Base-by-base conservation (phyloP, 345 rosid genomes). In the Hypericum perforatum region DNA sequence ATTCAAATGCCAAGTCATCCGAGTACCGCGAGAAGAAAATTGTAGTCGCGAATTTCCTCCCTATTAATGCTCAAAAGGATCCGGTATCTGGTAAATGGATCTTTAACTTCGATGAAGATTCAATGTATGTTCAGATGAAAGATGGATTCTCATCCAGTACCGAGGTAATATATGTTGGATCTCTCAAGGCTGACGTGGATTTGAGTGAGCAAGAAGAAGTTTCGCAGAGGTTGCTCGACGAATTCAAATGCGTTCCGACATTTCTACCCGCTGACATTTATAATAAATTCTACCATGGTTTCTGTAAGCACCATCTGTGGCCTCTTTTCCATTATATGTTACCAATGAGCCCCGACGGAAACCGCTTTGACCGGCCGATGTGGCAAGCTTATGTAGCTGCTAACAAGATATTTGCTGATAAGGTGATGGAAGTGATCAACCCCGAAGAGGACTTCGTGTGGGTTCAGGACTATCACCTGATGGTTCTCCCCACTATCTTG, bases 381-480 rank as follows among this genome's bases (percentile, higher is more conserved):
- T 76, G 80, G 80, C 77, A 61, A 65, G 77, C 80, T 0, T 76
- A 76, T 57, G 72, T 76, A 54, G 72, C 77, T 55, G 74, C 80
- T 36, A 76, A 76, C 69, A 76, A 66, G 37, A 72, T 63, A 61
- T 76, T 76, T 54, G 77, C 76, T 3, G 77, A 76, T 52, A 76
- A 72, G 53, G 74, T 76, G 5, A 63, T 63, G 73, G 77, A 72
- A 14, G 72, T 69, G 29, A 66, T 72, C 14, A 72, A 69, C 58
- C 73, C 69, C 7, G 75, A 72, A 54, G 72, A 71, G 37, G 80
- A 75, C 58, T 69, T 56, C 32, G 69, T 75, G n/a, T 75, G 80
- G 80, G 64, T 72, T 65, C 76, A 75, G n/a, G 80, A 75, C 60
- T 75, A 75, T 63, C 80, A 75, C 63, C 68, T 75, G 7, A 68